Percentiles rank a stretch among this genome's conserved stretches.
Evolutionary conservation across 345 rosid species (phyloP).

Genomic region (Populus simonii): DNA sequence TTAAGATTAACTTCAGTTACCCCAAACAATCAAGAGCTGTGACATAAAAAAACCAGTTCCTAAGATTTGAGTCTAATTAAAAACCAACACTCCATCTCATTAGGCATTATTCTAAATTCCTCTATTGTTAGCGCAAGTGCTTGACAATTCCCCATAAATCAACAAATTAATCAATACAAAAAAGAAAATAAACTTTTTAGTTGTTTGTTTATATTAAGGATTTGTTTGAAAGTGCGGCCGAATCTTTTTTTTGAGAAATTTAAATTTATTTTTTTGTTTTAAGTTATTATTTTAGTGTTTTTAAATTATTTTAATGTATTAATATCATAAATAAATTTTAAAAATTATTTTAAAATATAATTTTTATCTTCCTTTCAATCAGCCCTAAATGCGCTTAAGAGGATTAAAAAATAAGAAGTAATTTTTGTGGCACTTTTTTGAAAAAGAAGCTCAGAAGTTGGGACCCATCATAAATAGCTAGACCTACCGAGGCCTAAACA

Average conservation of each 20-base stretch:
- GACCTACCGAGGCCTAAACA: neutral
- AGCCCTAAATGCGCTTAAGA: neutral
- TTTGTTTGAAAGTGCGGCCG: too few relatives aligned
- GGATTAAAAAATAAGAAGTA: neutral
- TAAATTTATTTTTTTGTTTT: too few relatives aligned
- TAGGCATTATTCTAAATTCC: neutral
- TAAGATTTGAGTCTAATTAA: neutral
- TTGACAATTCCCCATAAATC: neutral
- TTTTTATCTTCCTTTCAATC: too few relatives aligned
- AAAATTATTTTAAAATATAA: too few relatives aligned
- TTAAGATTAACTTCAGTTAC: neutral
- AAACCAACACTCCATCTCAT: too few relatives aligned
- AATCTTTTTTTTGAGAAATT: too few relatives aligned
- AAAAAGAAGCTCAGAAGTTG: neutral
- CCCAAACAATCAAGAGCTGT: neutral
- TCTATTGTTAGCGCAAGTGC: neutral
- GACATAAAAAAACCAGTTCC: neutral
- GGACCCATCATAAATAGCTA: neutral
- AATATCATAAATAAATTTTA: too few relatives aligned
- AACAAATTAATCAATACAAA: neutral
- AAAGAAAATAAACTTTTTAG: neutral
- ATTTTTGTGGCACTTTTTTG: neutral
- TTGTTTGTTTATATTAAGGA: neutral
- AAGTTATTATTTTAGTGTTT: too few relatives aligned
- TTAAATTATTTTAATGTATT: too few relatives aligned